Percentiles rank a stretch among this genome's conserved stretches.
Conservation (phyloP, 192 early-diverging fungal species). For the Gonapodya sp. region DNA sequence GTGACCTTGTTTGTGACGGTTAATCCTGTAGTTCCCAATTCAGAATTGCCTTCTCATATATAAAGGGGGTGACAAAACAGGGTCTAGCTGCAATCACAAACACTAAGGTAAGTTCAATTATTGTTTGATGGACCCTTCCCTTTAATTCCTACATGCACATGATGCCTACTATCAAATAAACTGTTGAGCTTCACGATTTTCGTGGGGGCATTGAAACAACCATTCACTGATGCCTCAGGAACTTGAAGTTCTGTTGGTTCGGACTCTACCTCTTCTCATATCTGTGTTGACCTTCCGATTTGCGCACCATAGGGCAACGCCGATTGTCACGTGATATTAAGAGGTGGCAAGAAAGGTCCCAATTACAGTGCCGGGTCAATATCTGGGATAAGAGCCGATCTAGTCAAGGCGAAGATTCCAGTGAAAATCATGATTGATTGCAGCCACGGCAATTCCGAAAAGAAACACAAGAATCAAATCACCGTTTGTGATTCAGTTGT, state of each 20-base stretch:
- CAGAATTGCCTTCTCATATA: no score
- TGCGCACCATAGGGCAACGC: slow-evolving; percentile 50
- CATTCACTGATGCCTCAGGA: no score
- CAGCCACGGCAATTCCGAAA: slow-evolving; percentile 84
- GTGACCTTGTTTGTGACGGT: no score
- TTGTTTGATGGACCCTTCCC: no score
- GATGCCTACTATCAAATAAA: no score
- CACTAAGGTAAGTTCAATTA: slow-evolving; percentile 35
- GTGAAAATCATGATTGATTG: slow-evolving; percentile 88
- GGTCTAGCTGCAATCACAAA: slow-evolving; percentile 83
- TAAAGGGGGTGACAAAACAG: slow-evolving; percentile 77
- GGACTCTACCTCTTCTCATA: not conserved
- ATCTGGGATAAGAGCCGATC: slow-evolving; percentile 36
- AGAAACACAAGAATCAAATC: slow-evolving; percentile 82
- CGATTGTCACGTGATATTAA: slow-evolving; percentile 78
- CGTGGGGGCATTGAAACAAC: no score
- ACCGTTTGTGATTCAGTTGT: slow-evolving; percentile 56
- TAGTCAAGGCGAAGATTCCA: slow-evolving; percentile 52
- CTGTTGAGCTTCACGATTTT: no score
- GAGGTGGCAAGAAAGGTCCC: slow-evolving; percentile 80
- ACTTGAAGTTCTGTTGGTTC: no score
- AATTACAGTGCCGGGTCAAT: slow-evolving; percentile 70
- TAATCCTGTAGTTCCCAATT: no score
- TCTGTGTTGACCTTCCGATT: not conserved
- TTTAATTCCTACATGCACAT: no score